Conservation (phyloP, 23 red algal species). For the Pyropia haitanensis region DNA sequence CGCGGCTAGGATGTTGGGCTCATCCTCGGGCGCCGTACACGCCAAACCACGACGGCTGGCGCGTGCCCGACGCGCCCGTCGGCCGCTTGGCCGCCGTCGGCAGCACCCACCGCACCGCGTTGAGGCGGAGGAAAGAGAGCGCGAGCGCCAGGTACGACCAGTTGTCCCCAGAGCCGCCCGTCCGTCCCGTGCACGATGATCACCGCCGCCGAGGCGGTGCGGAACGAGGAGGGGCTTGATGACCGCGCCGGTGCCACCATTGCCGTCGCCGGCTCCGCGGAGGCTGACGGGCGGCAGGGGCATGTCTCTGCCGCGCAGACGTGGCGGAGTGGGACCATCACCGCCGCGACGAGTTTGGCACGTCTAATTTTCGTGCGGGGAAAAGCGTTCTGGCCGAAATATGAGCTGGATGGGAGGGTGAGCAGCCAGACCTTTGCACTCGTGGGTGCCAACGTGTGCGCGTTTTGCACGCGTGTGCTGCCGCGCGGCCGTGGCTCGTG, state of each 20-base stretch:
- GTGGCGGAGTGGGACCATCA: no score
- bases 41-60: slow-evolving; percentile 50
- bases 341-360: no score
- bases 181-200: slow-evolving; percentile 83
- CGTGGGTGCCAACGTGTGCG: no score
- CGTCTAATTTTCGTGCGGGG: no score
- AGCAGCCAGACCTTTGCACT: no score
- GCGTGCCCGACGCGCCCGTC: slow-evolving; percentile 24
- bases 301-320: no score
- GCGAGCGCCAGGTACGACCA: slow-evolving; percentile 42
- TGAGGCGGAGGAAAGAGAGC: slow-evolving; percentile 50
- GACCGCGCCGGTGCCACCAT: slow-evolving; percentile 52
- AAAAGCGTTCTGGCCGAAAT: no score
- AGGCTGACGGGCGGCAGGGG: slow-evolving; percentile 3
- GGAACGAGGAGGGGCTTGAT: slow-evolving; percentile 37
- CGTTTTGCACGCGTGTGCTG: no score
- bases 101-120: slow-evolving; percentile 56
- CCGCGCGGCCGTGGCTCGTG: no score
- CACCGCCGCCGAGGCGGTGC: slow-evolving; percentile 21
- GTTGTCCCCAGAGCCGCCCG: slow-evolving; percentile 69
- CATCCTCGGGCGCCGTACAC: slow-evolving; percentile 23
- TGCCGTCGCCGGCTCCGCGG: slow-evolving; percentile 27
- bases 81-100: slow-evolving; percentile 35
- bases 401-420: no score
- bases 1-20: slow-evolving; percentile 3